Evolutionary conservation across 768 basidiomycete genomes (phyloP), one percentile per base, ranked within the genome.

Genomic region (Naganishia vishniacii): DNA sequence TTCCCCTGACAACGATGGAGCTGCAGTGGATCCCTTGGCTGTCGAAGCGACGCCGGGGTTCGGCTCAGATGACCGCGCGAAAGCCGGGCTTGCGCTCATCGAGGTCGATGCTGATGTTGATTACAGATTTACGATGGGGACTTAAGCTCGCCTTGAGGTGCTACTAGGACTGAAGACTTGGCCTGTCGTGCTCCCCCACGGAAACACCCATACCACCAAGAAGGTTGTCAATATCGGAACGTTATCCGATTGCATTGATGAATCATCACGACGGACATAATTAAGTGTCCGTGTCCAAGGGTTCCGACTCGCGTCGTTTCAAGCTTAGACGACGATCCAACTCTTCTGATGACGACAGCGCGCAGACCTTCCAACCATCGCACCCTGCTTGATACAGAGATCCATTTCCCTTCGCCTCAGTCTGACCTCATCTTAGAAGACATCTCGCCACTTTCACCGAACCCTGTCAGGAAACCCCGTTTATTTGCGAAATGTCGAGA

Each of bases 401-500:
- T 23, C 23, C 34, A 20, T 25, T 26, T 5, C 53, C 29, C 11
- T 13, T 26, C 11, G 9, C n/a, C 18, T 25, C 16, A 56, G 12
- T 37, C n/a, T n/a, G n/a, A n/a, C n/a, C n/a, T n/a, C n/a, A n/a
- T n/a, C n/a, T n/a, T n/a, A 16, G n/a, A 28, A 1, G 3, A 3
- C 9, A 4, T 37, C 49, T 18, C 31, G 34, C 4, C 29, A 34
- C 16, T 34, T 20, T 18, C 49, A 5, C 34, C 11, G 15, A n/a
- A 31, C 12, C 31, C 13, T 34, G 3, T 32, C 31, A 51, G 29
- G 8, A 15, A 4, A 31, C 28, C 13, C 9, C 20, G 20, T 40
- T 16, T 2, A 1, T 20, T 15, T 12, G 3, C 37, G 8, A 25
- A 48, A 78, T 78, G 79, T 78, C 92, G 63, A 88, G 92, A 82